Percentiles rank a stretch among this genome's conserved stretches.
Conservation (phyloP, 129 eudicot species). For the Lactuca saligna region DNA sequence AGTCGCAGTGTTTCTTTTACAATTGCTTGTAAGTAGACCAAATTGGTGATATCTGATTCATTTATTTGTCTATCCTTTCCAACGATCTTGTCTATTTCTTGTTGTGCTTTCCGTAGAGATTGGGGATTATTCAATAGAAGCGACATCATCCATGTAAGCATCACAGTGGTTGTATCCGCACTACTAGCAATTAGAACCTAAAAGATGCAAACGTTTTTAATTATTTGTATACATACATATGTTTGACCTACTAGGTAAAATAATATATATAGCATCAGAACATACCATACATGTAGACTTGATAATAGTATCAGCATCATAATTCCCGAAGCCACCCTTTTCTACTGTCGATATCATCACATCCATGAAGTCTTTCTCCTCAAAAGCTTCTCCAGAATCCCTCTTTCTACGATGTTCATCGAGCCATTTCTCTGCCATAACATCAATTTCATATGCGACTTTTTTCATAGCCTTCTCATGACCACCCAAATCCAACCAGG, state of each 20-base stretch:
- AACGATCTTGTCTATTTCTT: slow-evolving; percentile 22
- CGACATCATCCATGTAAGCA: slow-evolving; percentile 28
- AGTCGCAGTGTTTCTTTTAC: slow-evolving; percentile 33
- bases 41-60: slow-evolving; percentile 25
- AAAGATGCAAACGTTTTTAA: neutral
- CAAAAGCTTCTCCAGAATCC: neutral
- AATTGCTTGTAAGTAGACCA: slow-evolving; percentile 29
- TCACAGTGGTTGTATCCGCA: slow-evolving; percentile 24
- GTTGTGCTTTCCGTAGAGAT: slow-evolving; percentile 24
- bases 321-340: neutral
- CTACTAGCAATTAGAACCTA: slow-evolving; percentile 32
- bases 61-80: slow-evolving; percentile 29
- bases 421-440: slow-evolving; percentile 21
- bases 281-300: slow-evolving; percentile 42
- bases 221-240: neutral
- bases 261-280: neutral
- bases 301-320: slow-evolving; percentile 31
- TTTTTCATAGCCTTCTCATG: slow-evolving; percentile 37
- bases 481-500: slow-evolving; percentile 41
- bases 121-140: slow-evolving; percentile 29
- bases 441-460: slow-evolving; percentile 17
- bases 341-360: slow-evolving; percentile 31
- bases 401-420: slow-evolving; percentile 29
- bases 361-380: slow-evolving; percentile 39
- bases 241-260: neutral